phyloP scores from a whole-genome alignment of 768 basidiomycete species.

The Tephrocybe rancida region DNA sequence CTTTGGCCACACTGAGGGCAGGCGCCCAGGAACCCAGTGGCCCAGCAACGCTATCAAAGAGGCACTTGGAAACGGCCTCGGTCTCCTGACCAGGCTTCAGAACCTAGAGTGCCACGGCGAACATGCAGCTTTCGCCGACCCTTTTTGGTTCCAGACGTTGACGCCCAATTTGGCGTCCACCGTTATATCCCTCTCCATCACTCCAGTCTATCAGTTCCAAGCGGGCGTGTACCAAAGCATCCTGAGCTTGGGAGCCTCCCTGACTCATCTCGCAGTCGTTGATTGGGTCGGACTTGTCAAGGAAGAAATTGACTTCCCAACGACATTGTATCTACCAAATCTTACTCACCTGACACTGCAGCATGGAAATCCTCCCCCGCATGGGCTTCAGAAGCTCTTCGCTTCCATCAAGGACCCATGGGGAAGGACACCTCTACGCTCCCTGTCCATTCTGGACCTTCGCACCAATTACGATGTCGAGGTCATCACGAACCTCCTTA shows the following conservation, averaged over 20 bases:
- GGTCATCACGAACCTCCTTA: slow-evolving; percentile 4
- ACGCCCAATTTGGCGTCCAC: slow-evolving; percentile 5
- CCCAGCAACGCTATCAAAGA: slow-evolving; percentile 5
- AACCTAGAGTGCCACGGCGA: slow-evolving; percentile 12
- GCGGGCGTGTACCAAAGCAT: slow-evolving; percentile 5
- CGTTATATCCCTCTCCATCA: slow-evolving; percentile 4
- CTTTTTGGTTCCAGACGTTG: slow-evolving; percentile 4
- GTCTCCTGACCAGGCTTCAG: slow-evolving; percentile 7
- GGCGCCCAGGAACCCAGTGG: slow-evolving; percentile 7
- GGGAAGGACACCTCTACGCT: slow-evolving; percentile 6
- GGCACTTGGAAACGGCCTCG: slow-evolving; percentile 9
- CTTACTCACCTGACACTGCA: slow-evolving; percentile 7
- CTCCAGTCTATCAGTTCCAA: slow-evolving; percentile 6
- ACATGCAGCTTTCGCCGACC: slow-evolving; percentile 6
- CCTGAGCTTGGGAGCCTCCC: slow-evolving; percentile 2
- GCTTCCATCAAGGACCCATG: slow-evolving; percentile 6
- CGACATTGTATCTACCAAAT: background rate
- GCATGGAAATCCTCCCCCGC: slow-evolving; percentile 3
- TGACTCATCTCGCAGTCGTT: slow-evolving; percentile 7
- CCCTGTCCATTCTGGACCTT: slow-evolving; percentile 5
- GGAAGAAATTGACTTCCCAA: slow-evolving; percentile 7
- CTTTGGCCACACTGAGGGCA: slow-evolving; percentile 7
- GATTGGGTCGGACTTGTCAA: slow-evolving; percentile 6
- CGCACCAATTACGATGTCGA: slow-evolving; percentile 8
- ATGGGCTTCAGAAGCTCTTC: slow-evolving; percentile 7